Conservation (phyloP, 306 rosid genomes). For the Medicago ruthenica region DNA sequence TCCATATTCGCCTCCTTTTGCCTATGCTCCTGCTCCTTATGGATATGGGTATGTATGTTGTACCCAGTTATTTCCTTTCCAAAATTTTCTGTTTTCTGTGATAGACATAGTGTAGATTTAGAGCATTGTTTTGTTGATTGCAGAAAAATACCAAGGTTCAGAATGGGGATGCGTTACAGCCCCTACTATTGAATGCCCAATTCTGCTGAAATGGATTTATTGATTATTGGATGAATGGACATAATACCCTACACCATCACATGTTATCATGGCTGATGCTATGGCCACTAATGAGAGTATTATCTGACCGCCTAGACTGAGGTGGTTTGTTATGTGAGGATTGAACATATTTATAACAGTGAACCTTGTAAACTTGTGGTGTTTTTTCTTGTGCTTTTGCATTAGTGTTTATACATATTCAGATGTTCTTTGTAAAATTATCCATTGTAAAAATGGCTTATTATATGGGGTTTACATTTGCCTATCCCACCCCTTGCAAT, state of each 20-base stretch:
- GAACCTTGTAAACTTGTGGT: slow-evolving; percentile 46
- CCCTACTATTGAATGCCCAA: slow-evolving; percentile 66
- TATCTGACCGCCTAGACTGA: slow-evolving; percentile 29
- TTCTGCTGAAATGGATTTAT: slow-evolving; percentile 36
- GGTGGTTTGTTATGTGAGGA: slow-evolving; percentile 50
- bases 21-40: slow-evolving; percentile 68
- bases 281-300: slow-evolving; percentile 36
- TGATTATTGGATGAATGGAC: slow-evolving; percentile 23
- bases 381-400: slow-evolving; percentile 42
- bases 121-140: slow-evolving; percentile 45
- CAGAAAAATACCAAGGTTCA: slow-evolving; percentile 86
- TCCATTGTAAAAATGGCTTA: slow-evolving; percentile 17
- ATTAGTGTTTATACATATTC: slow-evolving; percentile 30
- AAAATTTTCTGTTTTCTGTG: neutral
- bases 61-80: neutral
- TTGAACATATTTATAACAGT: slow-evolving; percentile 29
- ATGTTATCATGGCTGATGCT: slow-evolving; percentile 37
- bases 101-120: neutral
- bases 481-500: neutral
- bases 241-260: slow-evolving; percentile 30
- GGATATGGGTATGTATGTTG: slow-evolving; percentile 78
- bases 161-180: slow-evolving; percentile 79
- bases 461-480: slow-evolving; percentile 26
- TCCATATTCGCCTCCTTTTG: slow-evolving; percentile 65
- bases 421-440: slow-evolving; percentile 39